phyloP scores from a whole-genome alignment of 192 early-diverging fungal genomes.

The Podila horticola region DNA sequence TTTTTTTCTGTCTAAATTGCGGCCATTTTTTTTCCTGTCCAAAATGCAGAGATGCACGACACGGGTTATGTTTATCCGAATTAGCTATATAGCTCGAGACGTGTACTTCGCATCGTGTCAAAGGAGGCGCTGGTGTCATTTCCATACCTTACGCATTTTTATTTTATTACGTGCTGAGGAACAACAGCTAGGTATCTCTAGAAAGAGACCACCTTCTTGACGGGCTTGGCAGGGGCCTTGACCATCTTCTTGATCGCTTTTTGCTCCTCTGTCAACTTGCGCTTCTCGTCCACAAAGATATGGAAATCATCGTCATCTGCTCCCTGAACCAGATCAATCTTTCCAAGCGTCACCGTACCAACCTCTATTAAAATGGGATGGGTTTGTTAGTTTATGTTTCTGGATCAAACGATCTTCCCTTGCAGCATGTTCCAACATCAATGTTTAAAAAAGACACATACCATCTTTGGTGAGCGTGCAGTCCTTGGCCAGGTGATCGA shows the following conservation, averaged over 20 bases:
- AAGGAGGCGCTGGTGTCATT: too few relatives aligned
- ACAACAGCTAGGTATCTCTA: not conserved
- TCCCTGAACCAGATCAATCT: conserved; percentile 83
- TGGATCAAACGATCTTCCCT: not conserved
- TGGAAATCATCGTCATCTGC: conserved; percentile 96
- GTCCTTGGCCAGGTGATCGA: conserved; percentile 85
- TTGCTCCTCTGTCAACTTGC: conserved; percentile 62
- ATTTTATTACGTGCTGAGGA: not conserved
- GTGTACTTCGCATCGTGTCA: too few relatives aligned
- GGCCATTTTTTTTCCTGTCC: too few relatives aligned
- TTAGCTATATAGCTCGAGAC: too few relatives aligned
- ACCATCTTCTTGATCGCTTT: conserved; percentile 34
- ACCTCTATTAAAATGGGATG: conserved; percentile 28
- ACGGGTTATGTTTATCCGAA: too few relatives aligned
- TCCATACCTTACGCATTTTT: too few relatives aligned
- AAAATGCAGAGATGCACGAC: too few relatives aligned
- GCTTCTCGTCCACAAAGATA: conserved; percentile 70
- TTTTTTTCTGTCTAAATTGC: too few relatives aligned
- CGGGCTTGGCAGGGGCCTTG: conserved; percentile 22
- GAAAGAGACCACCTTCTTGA: conserved; percentile 53
- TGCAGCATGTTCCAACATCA: not conserved
- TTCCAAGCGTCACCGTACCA: conserved; percentile 73
- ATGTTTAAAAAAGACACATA: not conserved
- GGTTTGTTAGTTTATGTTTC: not conserved
- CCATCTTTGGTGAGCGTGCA: conserved; percentile 75